Evolutionary conservation across 129 eudicot species (phyloP), one percentile per base, ranked within the genome.

Genomic region (Silybum marianum): DNA sequence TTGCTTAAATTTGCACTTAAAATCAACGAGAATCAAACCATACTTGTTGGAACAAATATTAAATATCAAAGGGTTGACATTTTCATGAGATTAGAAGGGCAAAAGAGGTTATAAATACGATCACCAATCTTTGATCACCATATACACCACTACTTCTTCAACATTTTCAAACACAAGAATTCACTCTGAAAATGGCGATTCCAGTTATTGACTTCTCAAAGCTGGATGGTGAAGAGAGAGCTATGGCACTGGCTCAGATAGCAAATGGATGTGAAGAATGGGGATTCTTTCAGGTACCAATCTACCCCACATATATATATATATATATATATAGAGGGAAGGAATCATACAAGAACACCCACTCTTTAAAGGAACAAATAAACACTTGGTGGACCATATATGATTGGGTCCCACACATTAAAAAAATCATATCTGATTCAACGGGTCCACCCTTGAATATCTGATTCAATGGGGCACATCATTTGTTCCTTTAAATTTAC

Each of bases 141-240:
- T 54, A 54, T 21, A 28, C 30, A 28, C 30, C 8, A 18, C 0
- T 54, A 18, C 2, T 54, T 54, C 22, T 28, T 28, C 3, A 11
- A 9, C 54, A 44, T 44, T 44, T 44, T 44, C 54, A 54, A 54
- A 54, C 65, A 18, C 65, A 18, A 54, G 62, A 44, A 48, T 48
- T 48, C 60, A 48, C 28, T 65, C 46, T 28, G 51, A 48, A 83
- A 76, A 90, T 90, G 94, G 91, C 88, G 16, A 86, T 90, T 72
- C 94, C 94, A 0, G 94, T 90, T 9, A 90, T 88, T 28, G 94
- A 90, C 78, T 86, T 90, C 85, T 90, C 94, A 12, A 90, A 86
- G 88, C 89, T 90, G 38, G 48, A 80, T 32, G 94, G 94, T 7
- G 82, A 84, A 38, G 88, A 88, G 18, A 90, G 94, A 63, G 90